Conservation (phyloP, 2,329 filamentous ascomycete genomes). For the Cytospora piceicola region DNA sequence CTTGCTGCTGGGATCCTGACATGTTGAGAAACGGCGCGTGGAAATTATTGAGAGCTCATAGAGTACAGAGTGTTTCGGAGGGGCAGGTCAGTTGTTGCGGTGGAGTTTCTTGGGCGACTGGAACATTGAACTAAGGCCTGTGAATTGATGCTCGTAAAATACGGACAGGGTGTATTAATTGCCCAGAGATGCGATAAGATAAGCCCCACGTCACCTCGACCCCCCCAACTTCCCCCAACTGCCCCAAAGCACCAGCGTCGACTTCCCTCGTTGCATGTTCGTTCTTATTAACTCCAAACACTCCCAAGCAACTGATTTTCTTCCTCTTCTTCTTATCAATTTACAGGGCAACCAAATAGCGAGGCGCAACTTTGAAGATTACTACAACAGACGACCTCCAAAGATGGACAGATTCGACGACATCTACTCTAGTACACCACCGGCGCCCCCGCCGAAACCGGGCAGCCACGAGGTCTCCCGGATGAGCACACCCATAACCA, state of each 20-base stretch:
- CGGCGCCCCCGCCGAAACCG: constrained; percentile 73
- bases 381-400: not conserved
- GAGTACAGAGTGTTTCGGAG: not conserved
- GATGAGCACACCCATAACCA: constrained; percentile 63
- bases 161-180: constrained; percentile 3
- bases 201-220: constrained; percentile 22
- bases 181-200: constrained; percentile 20
- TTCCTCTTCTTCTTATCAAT: not conserved
- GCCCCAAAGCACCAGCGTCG: no score
- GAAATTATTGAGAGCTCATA: constrained; percentile 6
- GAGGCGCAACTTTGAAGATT: no score
- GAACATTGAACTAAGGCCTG: not conserved
- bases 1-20: constrained; percentile 31
- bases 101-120: not conserved
- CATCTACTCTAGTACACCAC: constrained; percentile 60
- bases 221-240: not conserved
- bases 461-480: constrained; percentile 70
- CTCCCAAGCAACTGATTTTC: not conserved
- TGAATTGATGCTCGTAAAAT: constrained; percentile 5
- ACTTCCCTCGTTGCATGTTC: not conserved
- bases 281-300: not conserved
- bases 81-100: constrained; percentile 1
- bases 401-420: constrained; percentile 31
- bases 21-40: constrained; percentile 26
- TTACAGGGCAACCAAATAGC: not conserved